phyloP scores from a whole-genome alignment of 495 filamentous ascomycete species.

The Chlorociboria aeruginascens region DNA sequence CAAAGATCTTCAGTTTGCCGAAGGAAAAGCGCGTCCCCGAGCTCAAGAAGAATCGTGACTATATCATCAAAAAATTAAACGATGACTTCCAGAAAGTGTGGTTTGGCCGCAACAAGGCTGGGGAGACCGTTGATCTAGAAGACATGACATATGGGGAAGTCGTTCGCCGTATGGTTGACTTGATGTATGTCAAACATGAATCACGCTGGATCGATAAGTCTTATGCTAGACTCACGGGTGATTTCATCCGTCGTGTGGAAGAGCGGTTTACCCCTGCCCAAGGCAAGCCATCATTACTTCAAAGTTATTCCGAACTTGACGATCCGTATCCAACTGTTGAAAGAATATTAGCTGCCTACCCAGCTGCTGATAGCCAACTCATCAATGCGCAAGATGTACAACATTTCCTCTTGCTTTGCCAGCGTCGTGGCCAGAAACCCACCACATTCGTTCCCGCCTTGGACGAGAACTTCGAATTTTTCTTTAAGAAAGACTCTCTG shows the following conservation, averaged over 20 bases:
- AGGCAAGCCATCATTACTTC: slow-evolving; percentile 64
- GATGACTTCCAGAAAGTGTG: slow-evolving; percentile 98
- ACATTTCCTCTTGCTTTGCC: slow-evolving; percentile 88
- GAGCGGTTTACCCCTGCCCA: slow-evolving; percentile 67
- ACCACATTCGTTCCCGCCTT: slow-evolving; percentile 88
- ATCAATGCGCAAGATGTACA: slow-evolving; percentile 97
- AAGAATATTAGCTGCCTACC: slow-evolving; percentile 68
- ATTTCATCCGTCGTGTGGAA: slow-evolving; percentile 93
- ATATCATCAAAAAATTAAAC: slow-evolving; percentile 97
- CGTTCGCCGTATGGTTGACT: slow-evolving; percentile 82
- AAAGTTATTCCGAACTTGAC: slow-evolving; percentile 79
- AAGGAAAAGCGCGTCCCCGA: slow-evolving; percentile 88
- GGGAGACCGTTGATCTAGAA: slow-evolving; percentile 82
- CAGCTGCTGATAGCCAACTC: slow-evolving; percentile 74
- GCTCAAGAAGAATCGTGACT: slow-evolving; percentile 80
- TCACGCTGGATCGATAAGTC: slow-evolving; percentile 88
- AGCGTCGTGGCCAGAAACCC: slow-evolving; percentile 87
- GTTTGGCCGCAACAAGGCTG: slow-evolving; percentile 83
- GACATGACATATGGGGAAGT: slow-evolving; percentile 98
- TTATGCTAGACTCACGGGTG: slow-evolving; percentile 67
- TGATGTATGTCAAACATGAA: slow-evolving; percentile 94
- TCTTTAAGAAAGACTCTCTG: slow-evolving; percentile 99
- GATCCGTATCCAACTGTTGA: slow-evolving; percentile 68
- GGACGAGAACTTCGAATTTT: slow-evolving; percentile 94
- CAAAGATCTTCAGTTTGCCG: slow-evolving; percentile 92